Percentiles rank a stretch among this genome's conserved stretches.
phyloP scores from a whole-genome alignment of 768 basidiomycete genomes.

The Phanerodontia chrysosporium region DNA sequence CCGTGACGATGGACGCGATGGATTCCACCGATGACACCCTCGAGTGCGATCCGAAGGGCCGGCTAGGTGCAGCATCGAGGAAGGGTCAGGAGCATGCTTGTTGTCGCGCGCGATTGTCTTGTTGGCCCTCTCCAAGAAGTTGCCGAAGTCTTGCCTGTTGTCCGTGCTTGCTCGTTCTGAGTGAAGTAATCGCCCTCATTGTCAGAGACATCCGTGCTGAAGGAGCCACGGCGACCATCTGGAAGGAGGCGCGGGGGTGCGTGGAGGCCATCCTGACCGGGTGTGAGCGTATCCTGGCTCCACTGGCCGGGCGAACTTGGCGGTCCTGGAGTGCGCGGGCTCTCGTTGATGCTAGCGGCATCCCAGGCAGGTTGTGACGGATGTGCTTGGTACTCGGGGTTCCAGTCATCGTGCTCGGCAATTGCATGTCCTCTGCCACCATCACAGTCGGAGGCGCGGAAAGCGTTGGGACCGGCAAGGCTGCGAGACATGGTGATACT shows the following conservation, averaged over 20 bases:
- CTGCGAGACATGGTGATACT: constrained; percentile 71
- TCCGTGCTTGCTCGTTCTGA: constrained; percentile 27
- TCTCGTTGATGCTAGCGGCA: constrained; percentile 48
- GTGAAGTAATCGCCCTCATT: constrained; percentile 59
- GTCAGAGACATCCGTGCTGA: constrained; percentile 47
- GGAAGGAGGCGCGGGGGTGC: constrained; percentile 30
- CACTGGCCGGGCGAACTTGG: constrained; percentile 61
- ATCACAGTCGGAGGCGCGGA: constrained; percentile 62
- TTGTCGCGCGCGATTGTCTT: constrained; percentile 78
- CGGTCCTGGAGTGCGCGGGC: constrained; percentile 30
- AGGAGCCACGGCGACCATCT: constrained; percentile 28
- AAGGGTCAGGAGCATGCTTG: constrained; percentile 78
- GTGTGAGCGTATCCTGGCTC: constrained; percentile 55
- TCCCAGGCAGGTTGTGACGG: constrained; percentile 81
- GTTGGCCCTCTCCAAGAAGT: constrained; percentile 86
- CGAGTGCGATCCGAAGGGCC: constrained; percentile 79
- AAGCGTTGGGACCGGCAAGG: constrained; percentile 68
- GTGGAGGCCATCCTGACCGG: constrained; percentile 38
- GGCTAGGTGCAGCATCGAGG: constrained; percentile 62
- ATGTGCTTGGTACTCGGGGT: constrained; percentile 59
- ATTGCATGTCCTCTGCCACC: constrained; percentile 37
- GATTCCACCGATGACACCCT: constrained; percentile 85
- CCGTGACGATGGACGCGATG: constrained; percentile 86
- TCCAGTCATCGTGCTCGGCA: constrained; percentile 75
- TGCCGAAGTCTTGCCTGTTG: constrained; percentile 48